These are phyloP conservation scores for Rhizopus stolonifer DNA, from an alignment of 371 early-diverging fungal genomes.

Conservation along the genomic window DNA sequence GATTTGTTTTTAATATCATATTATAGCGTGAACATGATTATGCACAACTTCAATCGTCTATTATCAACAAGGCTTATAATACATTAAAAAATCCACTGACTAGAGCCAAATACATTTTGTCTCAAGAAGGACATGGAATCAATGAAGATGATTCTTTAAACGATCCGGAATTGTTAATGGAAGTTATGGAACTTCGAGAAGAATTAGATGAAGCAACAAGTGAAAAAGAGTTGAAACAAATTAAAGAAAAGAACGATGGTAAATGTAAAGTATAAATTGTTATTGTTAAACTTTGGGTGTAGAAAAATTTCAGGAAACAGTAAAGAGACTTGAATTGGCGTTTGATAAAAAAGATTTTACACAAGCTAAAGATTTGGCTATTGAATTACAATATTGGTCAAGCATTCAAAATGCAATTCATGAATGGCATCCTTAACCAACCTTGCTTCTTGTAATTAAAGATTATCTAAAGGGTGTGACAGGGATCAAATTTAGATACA, in stretches of 20 bases:
- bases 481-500: too few relatives aligned
- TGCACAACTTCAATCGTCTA: constrained; percentile 79
- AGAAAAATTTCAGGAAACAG: constrained; percentile 41
- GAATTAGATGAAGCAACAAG: constrained; percentile 64
- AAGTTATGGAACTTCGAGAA: constrained; percentile 80
- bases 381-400: constrained; percentile 72
- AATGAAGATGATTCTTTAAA: constrained; percentile 68
- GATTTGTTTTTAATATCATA: neutral
- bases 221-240: constrained; percentile 13
- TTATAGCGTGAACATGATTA: constrained; percentile 67
- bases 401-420: constrained; percentile 61
- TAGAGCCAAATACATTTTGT: constrained; percentile 80
- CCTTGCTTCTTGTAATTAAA: too few relatives aligned
- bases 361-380: constrained; percentile 56
- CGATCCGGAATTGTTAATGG: constrained; percentile 77
- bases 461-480: too few relatives aligned
- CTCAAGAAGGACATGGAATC: constrained; percentile 57
- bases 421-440: constrained; percentile 42
- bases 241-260: constrained; percentile 31
- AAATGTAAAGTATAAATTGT: neutral
- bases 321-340: constrained; percentile 43
- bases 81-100: constrained; percentile 76
- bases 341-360: constrained; percentile 54
- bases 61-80: constrained; percentile 86
- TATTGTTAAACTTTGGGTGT: neutral